Evolutionary conservation across 306 rosid genomes (phyloP).

Genomic region (Trifolium fragiferum): DNA sequence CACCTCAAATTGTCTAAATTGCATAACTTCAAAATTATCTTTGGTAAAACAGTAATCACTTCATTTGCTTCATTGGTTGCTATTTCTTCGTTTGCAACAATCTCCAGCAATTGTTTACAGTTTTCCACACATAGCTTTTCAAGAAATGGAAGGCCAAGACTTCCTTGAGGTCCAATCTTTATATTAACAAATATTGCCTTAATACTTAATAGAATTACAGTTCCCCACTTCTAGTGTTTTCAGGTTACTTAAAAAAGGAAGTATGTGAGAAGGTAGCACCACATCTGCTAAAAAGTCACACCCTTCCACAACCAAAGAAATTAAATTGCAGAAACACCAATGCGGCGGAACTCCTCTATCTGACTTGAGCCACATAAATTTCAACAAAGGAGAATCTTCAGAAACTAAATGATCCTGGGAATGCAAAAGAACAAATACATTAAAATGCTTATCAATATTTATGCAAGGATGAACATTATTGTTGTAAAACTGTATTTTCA

Average conservation of each 20-base stretch:
- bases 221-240: not conserved
- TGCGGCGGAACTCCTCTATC: not conserved
- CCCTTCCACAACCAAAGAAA: not conserved
- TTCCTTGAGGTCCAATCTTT: not conserved
- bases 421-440: no score
- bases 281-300: constrained; percentile 1
- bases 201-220: not conserved
- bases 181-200: constrained; percentile 4
- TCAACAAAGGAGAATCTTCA: no score
- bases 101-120: not conserved
- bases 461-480: no score
- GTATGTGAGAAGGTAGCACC: constrained; percentile 1
- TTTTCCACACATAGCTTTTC: not conserved
- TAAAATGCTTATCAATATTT: no score
- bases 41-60: not conserved
- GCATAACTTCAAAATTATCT: not conserved
- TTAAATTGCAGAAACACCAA: not conserved
- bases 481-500: no score
- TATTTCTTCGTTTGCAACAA: not conserved
- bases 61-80: not conserved
- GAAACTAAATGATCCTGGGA: no score
- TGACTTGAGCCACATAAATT: no score
- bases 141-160: not conserved
- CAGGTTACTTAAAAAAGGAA: constrained; percentile 1
- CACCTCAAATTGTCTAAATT: not conserved